phyloP scores from a whole-genome alignment of 805 yeast species.

The Suhomyces sp. region DNA sequence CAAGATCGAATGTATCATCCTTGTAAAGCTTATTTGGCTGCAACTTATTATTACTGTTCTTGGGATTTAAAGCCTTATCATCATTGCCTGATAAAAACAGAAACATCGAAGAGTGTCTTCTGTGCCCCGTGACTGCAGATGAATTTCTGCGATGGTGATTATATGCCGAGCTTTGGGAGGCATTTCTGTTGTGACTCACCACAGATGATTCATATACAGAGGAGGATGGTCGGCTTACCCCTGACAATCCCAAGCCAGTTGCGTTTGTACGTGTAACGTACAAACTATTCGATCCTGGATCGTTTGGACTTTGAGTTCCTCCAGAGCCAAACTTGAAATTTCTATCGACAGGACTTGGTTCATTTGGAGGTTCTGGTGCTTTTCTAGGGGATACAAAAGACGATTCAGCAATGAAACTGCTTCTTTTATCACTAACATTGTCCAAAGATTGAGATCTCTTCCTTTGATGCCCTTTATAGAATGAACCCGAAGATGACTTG shows the following conservation, averaged over 20 bases:
- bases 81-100: slow-evolving; percentile 45
- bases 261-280: slow-evolving; percentile 27
- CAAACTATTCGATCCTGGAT: slow-evolving; percentile 7
- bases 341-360: slow-evolving; percentile 26
- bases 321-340: slow-evolving; percentile 36
- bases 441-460: slow-evolving; percentile 54
- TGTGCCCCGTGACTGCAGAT: slow-evolving; percentile 39
- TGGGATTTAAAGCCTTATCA: slow-evolving; percentile 15
- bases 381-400: slow-evolving; percentile 64
- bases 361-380: slow-evolving; percentile 68
- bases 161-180: slow-evolving; percentile 37
- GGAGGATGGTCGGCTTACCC: slow-evolving; percentile 44
- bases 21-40: slow-evolving; percentile 12
- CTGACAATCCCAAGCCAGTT: slow-evolving; percentile 15
- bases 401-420: slow-evolving; percentile 22
- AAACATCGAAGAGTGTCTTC: slow-evolving; percentile 61
- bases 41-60: slow-evolving; percentile 2
- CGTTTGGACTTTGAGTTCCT: slow-evolving; percentile 18
- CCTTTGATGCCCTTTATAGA: slow-evolving; percentile 36
- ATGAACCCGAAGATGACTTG: slow-evolving; percentile 3
- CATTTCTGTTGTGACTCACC: slow-evolving; percentile 41
- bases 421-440: slow-evolving; percentile 24
- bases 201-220: slow-evolving; percentile 50
- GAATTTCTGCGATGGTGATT: slow-evolving; percentile 32
- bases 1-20: slow-evolving; percentile 4